Evolutionary conservation across 345 rosid species (phyloP), one percentile per base, ranked within the genome.

Genomic region (Populus nigra): DNA sequence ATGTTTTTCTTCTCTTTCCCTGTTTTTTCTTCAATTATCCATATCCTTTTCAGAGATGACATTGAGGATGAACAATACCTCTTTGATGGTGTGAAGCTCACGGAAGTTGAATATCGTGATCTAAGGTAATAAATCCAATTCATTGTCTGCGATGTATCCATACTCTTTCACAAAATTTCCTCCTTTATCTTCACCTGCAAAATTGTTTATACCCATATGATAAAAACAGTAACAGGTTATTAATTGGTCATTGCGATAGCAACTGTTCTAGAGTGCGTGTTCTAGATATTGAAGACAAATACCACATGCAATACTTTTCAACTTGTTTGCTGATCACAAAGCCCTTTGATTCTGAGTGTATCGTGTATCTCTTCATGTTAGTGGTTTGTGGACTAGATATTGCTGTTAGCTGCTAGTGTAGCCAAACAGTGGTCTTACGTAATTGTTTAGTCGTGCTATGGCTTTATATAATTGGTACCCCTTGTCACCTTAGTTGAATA

Each of bases 21-120:
- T 23, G n/a, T 36, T 22, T 15, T 62, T 78, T 38, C 43, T 59
- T 8, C 41, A 29, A 55, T 0, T 49, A 7, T 47, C 50, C 61
- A 39, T 68, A 36, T 80, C 68, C 78, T 47, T 78, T 57, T 41
- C 86, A 94, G 97, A 84, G 99, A 95, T 82, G 99, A 93, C 73
- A 85, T 95, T 80, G 93, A 85, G 85, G 99, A 95, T 75, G 98
- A 95, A 53, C 92, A 88, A 61, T 95, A 93, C 84, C 87, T 95
- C 71, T 95, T 93, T 80, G 86, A 81, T 39, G 96, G 88, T 68
- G 94, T 86, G 76, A 89, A 93, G 83, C 87, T 95, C 49, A 90
- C 92, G 27, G 97, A 90, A 77, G 89, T 72, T 62, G 99, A 95
- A 83, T 65, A 86, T 68, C 89, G 86, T 76, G 90, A 90, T 69